These are phyloP conservation scores for Paralagenidium karlingii DNA, from an alignment of 352 stramenopile genomes.

Conservation along the genomic window DNA sequence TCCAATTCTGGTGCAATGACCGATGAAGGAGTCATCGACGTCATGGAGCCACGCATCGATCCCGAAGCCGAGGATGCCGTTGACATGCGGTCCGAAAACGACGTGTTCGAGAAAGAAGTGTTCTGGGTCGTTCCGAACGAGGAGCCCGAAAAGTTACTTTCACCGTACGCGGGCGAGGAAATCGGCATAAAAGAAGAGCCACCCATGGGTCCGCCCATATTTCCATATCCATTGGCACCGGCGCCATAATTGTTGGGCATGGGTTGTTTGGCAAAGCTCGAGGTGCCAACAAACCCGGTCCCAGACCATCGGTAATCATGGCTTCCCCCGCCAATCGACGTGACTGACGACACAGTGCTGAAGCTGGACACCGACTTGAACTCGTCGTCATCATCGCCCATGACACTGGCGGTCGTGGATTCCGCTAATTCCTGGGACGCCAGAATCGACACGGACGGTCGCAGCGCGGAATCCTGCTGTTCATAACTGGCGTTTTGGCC, in stretches of 20 bases:
- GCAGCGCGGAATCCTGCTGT: slow-evolving; percentile 32
- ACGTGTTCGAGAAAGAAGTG: background rate
- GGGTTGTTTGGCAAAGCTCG: slow-evolving; percentile 43
- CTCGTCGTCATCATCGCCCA: slow-evolving; percentile 67
- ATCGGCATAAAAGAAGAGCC: too few species aligned
- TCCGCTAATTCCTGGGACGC: slow-evolving; percentile 18
- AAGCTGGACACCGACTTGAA: slow-evolving; percentile 63
- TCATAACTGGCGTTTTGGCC: slow-evolving; percentile 60
- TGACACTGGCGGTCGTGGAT: slow-evolving; percentile 48
- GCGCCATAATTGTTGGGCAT: too few species aligned
- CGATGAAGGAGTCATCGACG: slow-evolving; percentile 45
- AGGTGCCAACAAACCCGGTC: slow-evolving; percentile 58
- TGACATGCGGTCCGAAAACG: background rate
- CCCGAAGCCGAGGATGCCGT: background rate
- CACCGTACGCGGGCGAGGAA: background rate
- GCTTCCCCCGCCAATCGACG: slow-evolving; percentile 18
- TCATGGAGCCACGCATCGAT: slow-evolving; percentile 21
- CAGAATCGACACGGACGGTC: slow-evolving; percentile 52
- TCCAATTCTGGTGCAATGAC: slow-evolving; percentile 60
- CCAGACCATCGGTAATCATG: slow-evolving; percentile 72
- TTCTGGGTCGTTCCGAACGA: background rate
- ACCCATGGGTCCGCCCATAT: too few species aligned
- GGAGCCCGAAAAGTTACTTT: background rate
- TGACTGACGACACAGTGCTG: slow-evolving; percentile 47
- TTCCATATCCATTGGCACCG: too few species aligned